phyloP scores from a whole-genome alignment of 495 filamentous ascomycete species.

The Podospora anserina region DNA sequence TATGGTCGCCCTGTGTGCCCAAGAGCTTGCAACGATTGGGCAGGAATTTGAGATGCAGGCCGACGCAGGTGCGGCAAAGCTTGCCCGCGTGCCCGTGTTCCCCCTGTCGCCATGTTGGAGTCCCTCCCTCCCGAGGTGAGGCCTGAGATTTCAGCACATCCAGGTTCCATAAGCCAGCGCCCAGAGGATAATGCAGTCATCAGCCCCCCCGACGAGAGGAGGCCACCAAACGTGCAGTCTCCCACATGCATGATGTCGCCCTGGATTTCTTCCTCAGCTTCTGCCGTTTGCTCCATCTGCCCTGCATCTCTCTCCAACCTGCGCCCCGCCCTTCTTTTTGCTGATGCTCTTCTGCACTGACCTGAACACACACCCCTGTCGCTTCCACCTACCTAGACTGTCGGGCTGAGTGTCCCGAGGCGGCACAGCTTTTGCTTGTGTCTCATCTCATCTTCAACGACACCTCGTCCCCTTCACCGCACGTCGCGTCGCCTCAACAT shows the following conservation, averaged over 20 bases:
- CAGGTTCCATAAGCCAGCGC: neutral
- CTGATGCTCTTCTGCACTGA: conserved; percentile 1
- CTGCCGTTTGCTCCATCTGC: neutral
- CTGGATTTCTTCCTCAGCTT: neutral
- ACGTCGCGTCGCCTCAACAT: neutral
- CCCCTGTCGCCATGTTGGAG: neutral
- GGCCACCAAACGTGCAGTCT: neutral
- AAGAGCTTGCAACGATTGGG: neutral
- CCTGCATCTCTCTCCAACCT: neutral
- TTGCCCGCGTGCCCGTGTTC: neutral
- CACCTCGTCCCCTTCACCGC: conserved; percentile 1
- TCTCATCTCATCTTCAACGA: conserved; percentile 14
- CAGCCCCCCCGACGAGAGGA: neutral
- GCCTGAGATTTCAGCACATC: neutral
- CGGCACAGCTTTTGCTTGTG: neutral
- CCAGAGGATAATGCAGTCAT: neutral
- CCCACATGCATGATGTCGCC: neutral
- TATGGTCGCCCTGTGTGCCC: neutral
- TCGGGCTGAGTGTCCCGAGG: neutral
- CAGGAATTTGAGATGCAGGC: neutral
- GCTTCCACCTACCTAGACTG: neutral
- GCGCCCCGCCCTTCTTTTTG: neutral
- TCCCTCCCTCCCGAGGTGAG: neutral
- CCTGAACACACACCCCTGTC: conserved; percentile 4
- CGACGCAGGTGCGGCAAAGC: neutral